Base-by-base conservation (phyloP, 208 protist genomes). In the Trypanosoma lewisi region DNA sequence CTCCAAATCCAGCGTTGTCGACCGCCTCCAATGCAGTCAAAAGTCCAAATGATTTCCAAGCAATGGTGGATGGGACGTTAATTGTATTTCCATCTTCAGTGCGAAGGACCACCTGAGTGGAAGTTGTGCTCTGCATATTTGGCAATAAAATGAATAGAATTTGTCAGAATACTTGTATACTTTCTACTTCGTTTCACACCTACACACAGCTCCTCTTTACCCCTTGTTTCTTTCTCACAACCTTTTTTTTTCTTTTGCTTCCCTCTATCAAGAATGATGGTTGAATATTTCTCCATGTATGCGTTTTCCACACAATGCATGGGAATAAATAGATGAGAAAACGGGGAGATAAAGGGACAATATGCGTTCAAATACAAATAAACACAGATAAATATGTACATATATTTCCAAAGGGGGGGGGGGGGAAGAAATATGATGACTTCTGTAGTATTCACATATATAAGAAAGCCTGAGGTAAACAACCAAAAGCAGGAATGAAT, bases 21-120 rank as follows among this genome's bases (percentile, higher is more conserved):
- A 67, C 53, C 33, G 42, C 48, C 1, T 41, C 49, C 14, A 81
- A 52, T 14, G 47, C 55, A 2, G 44, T 31, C 9, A 72, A 25
- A 11, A 72, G 37, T 17, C 58, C 66, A 42, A 72, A 65, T 0
- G 42, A n/a, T 17, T 52, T 7, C 66, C 66, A 72, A 23, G 66
- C 66, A 9, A 57, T 39, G 17, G 36, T 41, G n/a, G 57, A 42
- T 4, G 65, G 65, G 4, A 70, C 37, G 8, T 54, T 63, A 30
- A 63, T 9, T 9, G 45, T 4, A 12, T 31, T 25, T 11, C 36
- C 25, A 19, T 64, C 56, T 9, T 25, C 19, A 6, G 65, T 51
- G 7, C 39, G 9, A 34, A 71, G 57, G 21, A 44, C 59, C 21
- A 71, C 47, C 27, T 71, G 56, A 48, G 56, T 64, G 8, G 39